Conservation (phyloP, 2,329 filamentous ascomycete genomes). For the Fusarium irregulare region DNA sequence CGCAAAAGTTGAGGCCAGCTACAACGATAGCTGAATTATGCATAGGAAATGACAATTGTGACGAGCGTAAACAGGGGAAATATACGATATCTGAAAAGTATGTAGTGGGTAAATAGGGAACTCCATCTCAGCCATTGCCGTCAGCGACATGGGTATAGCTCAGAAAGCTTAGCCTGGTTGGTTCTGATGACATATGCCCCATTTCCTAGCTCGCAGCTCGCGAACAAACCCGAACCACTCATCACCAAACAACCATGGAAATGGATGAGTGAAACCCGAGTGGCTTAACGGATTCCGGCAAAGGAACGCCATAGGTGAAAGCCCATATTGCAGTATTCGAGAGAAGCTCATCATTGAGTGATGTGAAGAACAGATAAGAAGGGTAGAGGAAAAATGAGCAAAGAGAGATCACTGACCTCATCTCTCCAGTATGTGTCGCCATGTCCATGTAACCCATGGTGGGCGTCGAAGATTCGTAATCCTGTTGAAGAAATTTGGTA, state of each 20-base stretch:
- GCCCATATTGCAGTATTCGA: not conserved
- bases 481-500: conserved; percentile 55
- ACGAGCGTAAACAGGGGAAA: conserved; percentile 2
- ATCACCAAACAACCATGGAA: conserved; percentile 1
- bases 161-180: conserved; percentile 14
- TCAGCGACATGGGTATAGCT: conserved; percentile 28
- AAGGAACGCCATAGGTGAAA: not conserved
- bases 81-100: not conserved
- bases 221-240: conserved; percentile 32
- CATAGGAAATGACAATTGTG: not conserved
- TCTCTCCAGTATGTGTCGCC: conserved; percentile 61
- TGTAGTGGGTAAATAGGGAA: not conserved
- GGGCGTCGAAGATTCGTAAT: conserved; percentile 65
- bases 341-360: not conserved
- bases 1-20: conserved; percentile 27
- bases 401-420: conserved; percentile 60
- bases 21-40: conserved; percentile 5
- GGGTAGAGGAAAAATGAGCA: conserved; percentile 30
- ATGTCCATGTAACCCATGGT: conserved; percentile 67
- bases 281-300: not conserved
- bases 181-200: conserved; percentile 10
- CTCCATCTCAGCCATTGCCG: conserved; percentile 19
- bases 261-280: conserved; percentile 5
- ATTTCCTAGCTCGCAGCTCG: conserved; percentile 33
- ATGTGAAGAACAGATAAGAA: not conserved